Percentiles rank a stretch among this genome's conserved stretches.
phyloP scores from a whole-genome alignment of 768 basidiomycete species.

The Termitomyces sp. region DNA sequence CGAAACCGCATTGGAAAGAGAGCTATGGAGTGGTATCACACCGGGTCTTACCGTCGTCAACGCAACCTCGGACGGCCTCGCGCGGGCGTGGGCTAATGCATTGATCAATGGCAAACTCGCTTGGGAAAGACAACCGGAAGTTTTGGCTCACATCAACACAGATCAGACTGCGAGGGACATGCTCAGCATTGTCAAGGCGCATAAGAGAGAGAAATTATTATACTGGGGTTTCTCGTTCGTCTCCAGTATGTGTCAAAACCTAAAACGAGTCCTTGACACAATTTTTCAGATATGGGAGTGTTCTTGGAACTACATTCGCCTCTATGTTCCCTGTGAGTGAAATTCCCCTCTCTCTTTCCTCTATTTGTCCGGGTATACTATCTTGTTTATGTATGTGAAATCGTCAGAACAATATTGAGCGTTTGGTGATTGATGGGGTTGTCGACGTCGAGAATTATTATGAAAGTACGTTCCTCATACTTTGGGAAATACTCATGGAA shows the following conservation, averaged over 20 bases:
- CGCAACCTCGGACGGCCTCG: conserved; percentile 20
- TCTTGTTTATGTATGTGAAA: not conserved
- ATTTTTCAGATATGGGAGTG: conserved; percentile 24
- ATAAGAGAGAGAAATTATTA: conserved; percentile 28
- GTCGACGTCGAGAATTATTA: conserved; percentile 38
- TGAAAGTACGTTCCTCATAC: conserved; percentile 21
- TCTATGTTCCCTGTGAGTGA: conserved; percentile 23
- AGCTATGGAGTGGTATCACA: conserved; percentile 18
- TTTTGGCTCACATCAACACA: conserved; percentile 29
- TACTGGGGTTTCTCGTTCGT: conserved; percentile 31
- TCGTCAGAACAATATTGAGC: conserved; percentile 33
- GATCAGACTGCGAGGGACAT: conserved; percentile 37
- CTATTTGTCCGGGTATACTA: no score
- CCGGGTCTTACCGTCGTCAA: conserved; percentile 16
- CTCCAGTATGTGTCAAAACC: not conserved
- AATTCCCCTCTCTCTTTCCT: not conserved
- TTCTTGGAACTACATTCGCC: conserved; percentile 26
- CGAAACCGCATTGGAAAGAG: conserved; percentile 29
- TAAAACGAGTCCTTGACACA: no score
- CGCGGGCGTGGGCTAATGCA: conserved; percentile 28
- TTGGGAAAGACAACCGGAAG: conserved; percentile 24
- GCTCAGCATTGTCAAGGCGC: conserved; percentile 29
- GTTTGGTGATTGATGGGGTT: conserved; percentile 38
- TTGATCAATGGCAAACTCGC: conserved; percentile 29
- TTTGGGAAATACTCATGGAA: not conserved